Evolutionary conservation across 371 early-diverging fungal species (phyloP), one percentile per base, ranked within the genome.

Genomic region (Syncephalastrum monosporum): DNA sequence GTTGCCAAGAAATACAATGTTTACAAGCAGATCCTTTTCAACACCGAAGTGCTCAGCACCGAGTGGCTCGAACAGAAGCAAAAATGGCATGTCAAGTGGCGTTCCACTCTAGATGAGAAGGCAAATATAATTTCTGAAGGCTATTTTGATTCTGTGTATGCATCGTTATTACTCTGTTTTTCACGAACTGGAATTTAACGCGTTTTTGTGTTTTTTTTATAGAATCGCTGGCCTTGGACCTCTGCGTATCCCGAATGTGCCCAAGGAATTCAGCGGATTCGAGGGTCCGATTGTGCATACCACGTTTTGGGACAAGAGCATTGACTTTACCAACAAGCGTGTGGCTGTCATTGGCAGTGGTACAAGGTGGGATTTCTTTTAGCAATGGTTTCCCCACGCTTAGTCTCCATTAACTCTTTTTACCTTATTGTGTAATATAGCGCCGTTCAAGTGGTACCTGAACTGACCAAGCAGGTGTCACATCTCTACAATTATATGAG

Each of bases 1-100:
- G 79, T 82, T 13, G 79, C 82, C 1, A 56, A 65, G n/a, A 80
- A 83, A 27, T 61, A 82, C 53, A 63, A 74, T 14, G 45, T 88
- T 3, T 63, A 76, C 42, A 59, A 72, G 14, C 70, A 82, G 33
- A 75, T 75, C 16, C 64, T 61, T 25, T 82, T 79, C 47, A 56
- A 75, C 29, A 80, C 82, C 8, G 77, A 75, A 49, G 68, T 82
- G 13, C 52, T 73, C 12, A 46, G 46, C 8, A 59, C 69, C 3
- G 59, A 61, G 27, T 86, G 87, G 87, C 24, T 74, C 4, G 64
- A 75, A 8, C 61, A 57, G 0, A 55, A 55, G n/a, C 69, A 75
- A 16, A 57, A 76, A 38, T 86, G 87, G 87, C 55, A 67, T 17
- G 38, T 83, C 33, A 55, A 72, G 23, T 70, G 47, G 47, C 64